Base-by-base conservation (phyloP, 805 yeast species). In the Teunomyces panamensis region DNA sequence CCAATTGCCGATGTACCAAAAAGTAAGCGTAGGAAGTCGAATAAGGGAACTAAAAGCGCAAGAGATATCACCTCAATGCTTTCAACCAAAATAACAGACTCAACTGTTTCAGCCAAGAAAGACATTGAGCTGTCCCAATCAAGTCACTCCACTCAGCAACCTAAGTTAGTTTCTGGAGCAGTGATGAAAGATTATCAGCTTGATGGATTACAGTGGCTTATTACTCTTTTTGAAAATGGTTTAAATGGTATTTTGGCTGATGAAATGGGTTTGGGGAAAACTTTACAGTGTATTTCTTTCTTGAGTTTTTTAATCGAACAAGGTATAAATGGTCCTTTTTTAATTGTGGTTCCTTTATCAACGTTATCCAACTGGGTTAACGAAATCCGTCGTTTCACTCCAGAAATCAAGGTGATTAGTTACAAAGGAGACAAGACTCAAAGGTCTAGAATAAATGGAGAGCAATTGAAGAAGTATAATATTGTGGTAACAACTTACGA, bases 231-330 rank as follows among this genome's bases (percentile, higher is more conserved):
- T 63, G 96, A 91, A 60, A 94, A 92, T 65, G 99, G 98, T 0
- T 72, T 92, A 27, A 92, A 92, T 64, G 99, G 98, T 2, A 91
- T 94, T 30, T 69, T 94, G 16, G 98, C 98, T 0, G 98, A 94
- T 68, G 98, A 92, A 64, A 92, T 92, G 99, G 98, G 98, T 0
- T 71, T 92, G 24, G 99, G 99, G 1, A 92, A 92, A 62, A 94
- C 99, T 0, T 65, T 92, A 6, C 96, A 94, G 64, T 85, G 94
- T 37, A 89, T 92, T 47, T 79, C 96, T 0, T 74, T 92, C 50
- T 57, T 90, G 3, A 80, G 89, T 4, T 88, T 85, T 58, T 69
- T 91, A 32, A 77, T 85, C 41, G 96, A 89, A 55, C 83, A 88
- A 63, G 90, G 87, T 3, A 80, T 89, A 1, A 66, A 69, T 33